These are phyloP conservation scores for Diaporthe helianthi DNA, from an alignment of 2,329 filamentous ascomycete genomes.

Conservation along the genomic window DNA sequence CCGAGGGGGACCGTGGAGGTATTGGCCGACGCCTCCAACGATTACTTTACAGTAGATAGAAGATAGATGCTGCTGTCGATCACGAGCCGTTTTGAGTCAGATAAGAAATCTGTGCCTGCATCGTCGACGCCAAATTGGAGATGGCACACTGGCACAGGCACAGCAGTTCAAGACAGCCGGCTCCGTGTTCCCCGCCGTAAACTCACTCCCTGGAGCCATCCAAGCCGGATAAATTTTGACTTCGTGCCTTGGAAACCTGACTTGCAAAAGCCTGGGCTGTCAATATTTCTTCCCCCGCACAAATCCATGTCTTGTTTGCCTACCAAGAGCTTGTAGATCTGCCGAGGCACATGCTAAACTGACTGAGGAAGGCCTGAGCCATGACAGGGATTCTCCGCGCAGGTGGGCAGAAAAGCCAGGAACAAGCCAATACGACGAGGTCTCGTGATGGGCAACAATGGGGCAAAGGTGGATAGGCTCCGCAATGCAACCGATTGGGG, in stretches of 20 bases:
- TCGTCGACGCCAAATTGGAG: not conserved
- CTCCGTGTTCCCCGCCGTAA: slow-evolving; percentile 10
- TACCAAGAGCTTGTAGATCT: not conserved
- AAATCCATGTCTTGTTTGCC: not conserved
- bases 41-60: no score
- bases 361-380: not conserved
- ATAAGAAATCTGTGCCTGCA: slow-evolving; percentile 8
- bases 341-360: not conserved
- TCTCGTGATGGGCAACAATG: slow-evolving; percentile 13
- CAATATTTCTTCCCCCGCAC: slow-evolving; percentile 5
- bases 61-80: not conserved
- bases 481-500: slow-evolving; percentile 20
- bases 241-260: not conserved
- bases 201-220: no score
- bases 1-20: not conserved
- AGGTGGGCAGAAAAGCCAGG: not conserved
- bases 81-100: not conserved
- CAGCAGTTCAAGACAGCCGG: not conserved
- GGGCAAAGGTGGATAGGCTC: not conserved
- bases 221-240: not conserved
- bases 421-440: not conserved
- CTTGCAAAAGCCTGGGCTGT: not conserved
- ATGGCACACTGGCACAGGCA: no score
- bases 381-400: slow-evolving; percentile 27
- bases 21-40: not conserved